Percentiles rank a stretch among this genome's conserved stretches.
Conservation (phyloP, 2,329 filamentous ascomycete species). For the Colletotrichum destructivum region DNA sequence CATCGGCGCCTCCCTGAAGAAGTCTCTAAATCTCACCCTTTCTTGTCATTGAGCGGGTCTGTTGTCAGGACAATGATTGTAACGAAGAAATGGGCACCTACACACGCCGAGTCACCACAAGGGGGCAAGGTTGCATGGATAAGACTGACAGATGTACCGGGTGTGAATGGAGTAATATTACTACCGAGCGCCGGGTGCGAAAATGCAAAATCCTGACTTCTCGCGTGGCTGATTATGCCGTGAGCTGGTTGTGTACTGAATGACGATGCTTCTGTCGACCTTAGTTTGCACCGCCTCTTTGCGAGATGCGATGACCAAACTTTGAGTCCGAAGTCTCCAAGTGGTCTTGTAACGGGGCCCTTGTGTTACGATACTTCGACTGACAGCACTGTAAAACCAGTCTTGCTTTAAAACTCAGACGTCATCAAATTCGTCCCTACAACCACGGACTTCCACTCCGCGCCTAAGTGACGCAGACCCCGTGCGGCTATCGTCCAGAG, state of each 20-base stretch:
- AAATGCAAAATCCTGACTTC: conserved; percentile 9
- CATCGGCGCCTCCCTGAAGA: conserved; percentile 53
- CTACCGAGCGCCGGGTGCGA: not conserved
- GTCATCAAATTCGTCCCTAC: not conserved
- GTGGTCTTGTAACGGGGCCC: no score
- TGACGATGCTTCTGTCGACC: conserved; percentile 11
- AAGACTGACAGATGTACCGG: conserved; percentile 15
- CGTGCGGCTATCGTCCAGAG: conserved; percentile 19
- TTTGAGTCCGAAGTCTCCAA: not conserved
- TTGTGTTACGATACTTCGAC: not conserved
- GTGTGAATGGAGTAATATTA: not conserved
- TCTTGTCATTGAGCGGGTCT: conserved; percentile 8
- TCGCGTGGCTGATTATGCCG: not conserved
- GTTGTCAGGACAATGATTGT: not conserved
- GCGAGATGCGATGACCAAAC: not conserved
- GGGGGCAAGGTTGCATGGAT: not conserved
- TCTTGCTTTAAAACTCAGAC: conserved; percentile 12
- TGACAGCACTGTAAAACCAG: not conserved
- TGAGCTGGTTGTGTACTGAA: conserved; percentile 2
- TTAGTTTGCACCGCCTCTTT: not conserved
- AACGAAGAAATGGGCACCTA: not conserved
- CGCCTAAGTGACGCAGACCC: conserved; percentile 14
- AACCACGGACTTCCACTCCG: not conserved
- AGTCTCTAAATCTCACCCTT: conserved; percentile 46
- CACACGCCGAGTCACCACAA: not conserved